A percentile compares a stretch with the other conserved stretches of the same genome.
These are phyloP conservation scores for Cryptomeria japonica DNA, from an alignment of 75 land plant genomes.

Conservation along the genomic window DNA sequence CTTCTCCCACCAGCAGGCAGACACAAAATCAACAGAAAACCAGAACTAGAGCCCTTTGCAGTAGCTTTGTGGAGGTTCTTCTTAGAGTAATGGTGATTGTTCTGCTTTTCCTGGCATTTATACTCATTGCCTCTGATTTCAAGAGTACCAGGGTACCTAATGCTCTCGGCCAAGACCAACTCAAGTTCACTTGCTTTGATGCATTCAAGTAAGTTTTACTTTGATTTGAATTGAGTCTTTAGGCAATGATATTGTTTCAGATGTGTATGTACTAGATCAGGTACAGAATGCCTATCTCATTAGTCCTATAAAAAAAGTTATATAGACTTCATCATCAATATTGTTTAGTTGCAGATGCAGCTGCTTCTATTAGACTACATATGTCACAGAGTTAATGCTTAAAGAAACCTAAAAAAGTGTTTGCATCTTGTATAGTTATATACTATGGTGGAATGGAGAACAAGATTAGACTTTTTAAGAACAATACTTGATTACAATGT, in stretches of 20 bases:
- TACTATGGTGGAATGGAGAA: no score
- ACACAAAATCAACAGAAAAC: background rate
- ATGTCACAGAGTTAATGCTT: background rate
- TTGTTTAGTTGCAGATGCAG: background rate
- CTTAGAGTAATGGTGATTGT: background rate
- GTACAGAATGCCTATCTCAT: background rate
- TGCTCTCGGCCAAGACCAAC: background rate
- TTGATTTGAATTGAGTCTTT: background rate
- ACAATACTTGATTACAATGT: background rate
- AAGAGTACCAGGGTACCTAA: background rate
- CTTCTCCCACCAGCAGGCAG: background rate
- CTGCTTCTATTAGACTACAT: background rate
- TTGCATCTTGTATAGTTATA: no score
- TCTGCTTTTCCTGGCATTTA: constrained; percentile 1
- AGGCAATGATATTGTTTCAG: background rate
- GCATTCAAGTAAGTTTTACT: constrained; percentile 4
- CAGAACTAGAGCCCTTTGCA: constrained; percentile 1
- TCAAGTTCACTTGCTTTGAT: background rate
- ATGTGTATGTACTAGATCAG: background rate
- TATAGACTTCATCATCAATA: background rate
- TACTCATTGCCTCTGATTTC: constrained; percentile 12
- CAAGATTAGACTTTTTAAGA: no score
- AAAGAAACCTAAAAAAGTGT: background rate
- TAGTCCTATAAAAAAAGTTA: background rate
- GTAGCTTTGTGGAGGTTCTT: constrained; percentile 9